Evolutionary conservation across 441 rosid species (phyloP).

Genomic region (Sinapis alba): DNA sequence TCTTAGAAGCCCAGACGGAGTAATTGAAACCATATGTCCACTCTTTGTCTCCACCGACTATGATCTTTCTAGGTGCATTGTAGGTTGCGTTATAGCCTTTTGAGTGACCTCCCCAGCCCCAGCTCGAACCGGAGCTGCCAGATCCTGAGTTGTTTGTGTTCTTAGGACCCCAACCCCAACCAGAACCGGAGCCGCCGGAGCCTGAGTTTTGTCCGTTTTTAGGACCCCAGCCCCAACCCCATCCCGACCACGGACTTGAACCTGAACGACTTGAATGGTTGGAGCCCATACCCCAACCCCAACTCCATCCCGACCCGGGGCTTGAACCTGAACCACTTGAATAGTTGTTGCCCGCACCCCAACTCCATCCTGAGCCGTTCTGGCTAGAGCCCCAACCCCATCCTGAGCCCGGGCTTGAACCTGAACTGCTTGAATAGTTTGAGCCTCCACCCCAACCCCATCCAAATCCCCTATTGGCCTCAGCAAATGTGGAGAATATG

Average conservation of each 20-base stretch:
- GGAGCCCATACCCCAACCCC: neutral
- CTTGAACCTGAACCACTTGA: constrained; percentile 28
- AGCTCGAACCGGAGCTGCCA: constrained; percentile 1
- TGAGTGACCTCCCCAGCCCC: constrained; percentile 33
- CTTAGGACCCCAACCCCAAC: constrained; percentile 29
- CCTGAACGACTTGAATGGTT: neutral
- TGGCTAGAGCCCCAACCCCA: constrained; percentile 32
- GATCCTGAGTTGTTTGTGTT: constrained; percentile 25
- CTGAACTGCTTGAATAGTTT: constrained; percentile 26
- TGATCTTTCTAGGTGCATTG: constrained; percentile 44
- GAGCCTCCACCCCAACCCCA: constrained; percentile 43
- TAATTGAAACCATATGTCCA: constrained; percentile 65
- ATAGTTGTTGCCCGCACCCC: constrained; percentile 34
- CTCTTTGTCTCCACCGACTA: constrained; percentile 57
- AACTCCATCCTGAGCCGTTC: constrained; percentile 24
- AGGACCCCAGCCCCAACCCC: constrained; percentile 37
- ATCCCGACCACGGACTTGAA: neutral
- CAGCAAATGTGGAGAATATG: constrained; percentile 28
- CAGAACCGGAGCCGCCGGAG: constrained; percentile 5
- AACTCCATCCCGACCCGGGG: constrained; percentile 2
- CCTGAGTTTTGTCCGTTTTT: constrained; percentile 31
- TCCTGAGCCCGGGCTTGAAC: neutral
- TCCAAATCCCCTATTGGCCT: constrained; percentile 43
- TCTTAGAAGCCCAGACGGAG: constrained; percentile 58
- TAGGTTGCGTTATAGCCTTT: constrained; percentile 20